phyloP scores from a whole-genome alignment of 1,284 basidiomycete genomes.

The Microbotryomycetes sp. region DNA sequence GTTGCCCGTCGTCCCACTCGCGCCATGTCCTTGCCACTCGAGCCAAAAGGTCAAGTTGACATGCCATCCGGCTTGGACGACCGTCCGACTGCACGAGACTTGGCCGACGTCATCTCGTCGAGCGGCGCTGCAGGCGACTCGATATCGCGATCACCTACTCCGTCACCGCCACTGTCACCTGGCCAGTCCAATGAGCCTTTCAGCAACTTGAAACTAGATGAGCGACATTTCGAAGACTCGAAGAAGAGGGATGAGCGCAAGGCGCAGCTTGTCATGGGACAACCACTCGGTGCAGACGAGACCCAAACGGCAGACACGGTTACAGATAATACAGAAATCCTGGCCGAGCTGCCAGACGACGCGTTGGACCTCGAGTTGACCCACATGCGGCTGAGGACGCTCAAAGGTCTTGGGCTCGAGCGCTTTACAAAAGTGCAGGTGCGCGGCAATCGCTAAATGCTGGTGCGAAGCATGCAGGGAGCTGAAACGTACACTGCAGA shows the following conservation, averaged over 20 bases:
- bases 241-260: constrained; percentile 25
- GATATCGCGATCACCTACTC: background rate
- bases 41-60: background rate
- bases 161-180: background rate
- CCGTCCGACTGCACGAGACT: background rate
- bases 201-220: constrained; percentile 24
- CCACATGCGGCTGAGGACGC: constrained; percentile 59
- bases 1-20: background rate
- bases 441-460: background rate
- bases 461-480: background rate
- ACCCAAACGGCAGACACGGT: constrained; percentile 19
- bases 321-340: constrained; percentile 37
- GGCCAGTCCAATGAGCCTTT: background rate
- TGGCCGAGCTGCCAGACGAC: constrained; percentile 52
- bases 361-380: constrained; percentile 82
- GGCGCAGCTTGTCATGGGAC: constrained; percentile 27
- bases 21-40: background rate
- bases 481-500: constrained; percentile 44
- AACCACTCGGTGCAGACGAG: constrained; percentile 12
- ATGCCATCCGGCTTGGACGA: background rate
- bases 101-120: background rate
- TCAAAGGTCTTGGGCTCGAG: constrained; percentile 29
- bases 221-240: constrained; percentile 33
- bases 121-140: background rate
- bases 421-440: constrained; percentile 34